These are phyloP conservation scores for Pseudocercospora macadamiae DNA, from an alignment of 2,329 filamentous ascomycete species.

Conservation along the genomic window DNA sequence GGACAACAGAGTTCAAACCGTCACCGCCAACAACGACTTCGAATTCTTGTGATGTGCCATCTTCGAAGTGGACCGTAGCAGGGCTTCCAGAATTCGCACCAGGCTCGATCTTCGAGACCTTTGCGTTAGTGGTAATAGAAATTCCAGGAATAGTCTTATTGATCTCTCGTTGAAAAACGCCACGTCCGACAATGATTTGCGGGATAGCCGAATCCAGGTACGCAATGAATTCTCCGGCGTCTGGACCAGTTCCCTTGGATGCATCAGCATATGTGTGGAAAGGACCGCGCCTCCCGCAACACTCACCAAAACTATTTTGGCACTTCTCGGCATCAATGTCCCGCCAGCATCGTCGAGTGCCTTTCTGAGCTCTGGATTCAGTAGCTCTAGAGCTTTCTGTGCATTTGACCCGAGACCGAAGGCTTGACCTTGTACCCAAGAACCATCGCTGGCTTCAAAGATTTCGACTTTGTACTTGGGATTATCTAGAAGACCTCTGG, in stretches of 20 bases:
- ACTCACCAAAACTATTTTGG: constrained; percentile 14
- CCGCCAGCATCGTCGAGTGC: constrained; percentile 16
- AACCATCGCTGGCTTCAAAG: constrained; percentile 9
- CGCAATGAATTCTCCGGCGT: constrained; percentile 2
- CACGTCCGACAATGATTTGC: constrained; percentile 3
- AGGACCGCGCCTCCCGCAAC: not conserved
- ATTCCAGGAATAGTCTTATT: constrained; percentile 5
- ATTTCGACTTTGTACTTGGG: constrained; percentile 13
- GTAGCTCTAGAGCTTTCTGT: constrained; percentile 13
- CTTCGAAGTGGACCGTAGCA: not conserved
- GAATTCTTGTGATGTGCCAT: not conserved
- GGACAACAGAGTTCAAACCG: constrained; percentile 1
- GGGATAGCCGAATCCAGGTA: not conserved
- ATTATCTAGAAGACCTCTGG: constrained; percentile 10
- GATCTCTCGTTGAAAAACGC: constrained; percentile 1
- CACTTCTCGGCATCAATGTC: constrained; percentile 8
- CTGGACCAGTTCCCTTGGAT: not conserved
- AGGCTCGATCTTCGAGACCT: constrained; percentile 1
- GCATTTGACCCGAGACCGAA: constrained; percentile 17
- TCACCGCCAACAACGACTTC: constrained; percentile 3
- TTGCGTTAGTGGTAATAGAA: not conserved
- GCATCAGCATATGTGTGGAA: not conserved
- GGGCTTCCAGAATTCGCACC: not conserved
- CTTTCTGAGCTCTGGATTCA: constrained; percentile 12
- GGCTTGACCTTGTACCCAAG: constrained; percentile 10